Evolutionary conservation across 2,329 filamentous ascomycete genomes (phyloP).

Genomic region (Cytospora mali): DNA sequence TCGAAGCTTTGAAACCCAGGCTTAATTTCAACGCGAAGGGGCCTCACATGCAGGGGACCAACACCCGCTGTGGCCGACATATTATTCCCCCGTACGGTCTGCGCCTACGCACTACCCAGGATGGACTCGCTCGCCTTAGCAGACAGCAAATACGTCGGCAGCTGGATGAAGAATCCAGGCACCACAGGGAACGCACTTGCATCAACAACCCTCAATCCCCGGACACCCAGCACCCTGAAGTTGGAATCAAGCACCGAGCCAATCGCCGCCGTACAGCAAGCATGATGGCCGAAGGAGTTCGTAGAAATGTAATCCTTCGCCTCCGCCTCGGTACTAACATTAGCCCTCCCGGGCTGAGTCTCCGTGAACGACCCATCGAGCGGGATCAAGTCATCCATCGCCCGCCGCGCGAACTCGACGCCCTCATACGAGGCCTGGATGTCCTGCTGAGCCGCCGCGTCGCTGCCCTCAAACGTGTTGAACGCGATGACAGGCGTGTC

Average conservation of each 20-base stretch:
- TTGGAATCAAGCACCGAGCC: slow-evolving; percentile 55
- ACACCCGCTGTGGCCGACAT: too few species aligned
- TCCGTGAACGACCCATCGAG: slow-evolving; percentile 28
- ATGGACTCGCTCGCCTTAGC: slow-evolving; percentile 26
- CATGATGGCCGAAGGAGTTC: slow-evolving; percentile 29
- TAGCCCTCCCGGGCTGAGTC: slow-evolving; percentile 29
- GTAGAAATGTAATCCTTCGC: slow-evolving; percentile 29
- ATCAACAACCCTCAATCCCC: slow-evolving; percentile 58
- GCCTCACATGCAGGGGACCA: too few species aligned
- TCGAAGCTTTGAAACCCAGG: too few species aligned
- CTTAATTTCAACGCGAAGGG: too few species aligned
- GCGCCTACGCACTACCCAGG: slow-evolving; percentile 15
- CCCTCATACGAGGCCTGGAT: slow-evolving; percentile 59
- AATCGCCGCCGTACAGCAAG: slow-evolving; percentile 27
- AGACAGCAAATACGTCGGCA: slow-evolving; percentile 51
- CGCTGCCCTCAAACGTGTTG: slow-evolving; percentile 60
- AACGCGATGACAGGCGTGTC: slow-evolving; percentile 66
- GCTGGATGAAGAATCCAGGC: slow-evolving; percentile 47
- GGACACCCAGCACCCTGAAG: slow-evolving; percentile 55
- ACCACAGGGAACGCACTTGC: slow-evolving; percentile 54
- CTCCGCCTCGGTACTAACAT: slow-evolving; percentile 27
- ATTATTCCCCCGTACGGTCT: too few species aligned
- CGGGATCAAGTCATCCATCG: slow-evolving; percentile 22
- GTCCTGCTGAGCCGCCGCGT: slow-evolving; percentile 49
- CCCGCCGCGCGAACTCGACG: slow-evolving; percentile 50